Evolutionary conservation across 2,329 filamentous ascomycete genomes (phyloP).

Genomic region (Kalaharituber pfeilii): DNA sequence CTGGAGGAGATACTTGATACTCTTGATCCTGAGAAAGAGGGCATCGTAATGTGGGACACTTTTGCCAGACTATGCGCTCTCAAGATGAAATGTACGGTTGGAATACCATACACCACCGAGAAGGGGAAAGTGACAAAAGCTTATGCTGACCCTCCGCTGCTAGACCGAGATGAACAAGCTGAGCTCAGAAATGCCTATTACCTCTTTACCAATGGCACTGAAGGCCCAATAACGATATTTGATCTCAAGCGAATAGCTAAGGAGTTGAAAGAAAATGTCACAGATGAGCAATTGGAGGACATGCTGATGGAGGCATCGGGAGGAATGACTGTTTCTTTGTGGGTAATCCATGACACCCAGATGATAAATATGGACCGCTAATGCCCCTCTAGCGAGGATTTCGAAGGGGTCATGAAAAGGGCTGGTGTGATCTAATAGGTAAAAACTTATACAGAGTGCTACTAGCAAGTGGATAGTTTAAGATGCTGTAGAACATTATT

Average conservation of each 20-base stretch:
- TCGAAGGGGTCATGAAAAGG: slow-evolving; percentile 67
- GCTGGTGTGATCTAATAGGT: slow-evolving; percentile 63
- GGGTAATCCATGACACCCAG: slow-evolving; percentile 4
- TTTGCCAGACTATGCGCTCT: slow-evolving; percentile 82
- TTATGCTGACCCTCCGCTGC: no score
- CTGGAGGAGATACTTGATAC: slow-evolving; percentile 59
- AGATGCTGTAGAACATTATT: not conserved
- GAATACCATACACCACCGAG: not conserved
- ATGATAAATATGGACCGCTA: not conserved
- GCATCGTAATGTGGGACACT: slow-evolving; percentile 58
- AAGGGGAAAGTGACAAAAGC: not conserved
- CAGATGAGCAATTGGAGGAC: slow-evolving; percentile 67
- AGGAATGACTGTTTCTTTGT: slow-evolving; percentile 48
- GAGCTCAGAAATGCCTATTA: slow-evolving; percentile 70
- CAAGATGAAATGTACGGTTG: slow-evolving; percentile 47
- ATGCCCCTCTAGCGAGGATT: slow-evolving; percentile 44
- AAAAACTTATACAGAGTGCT: no score
- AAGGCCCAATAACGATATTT: slow-evolving; percentile 55
- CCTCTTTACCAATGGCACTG: slow-evolving; percentile 50
- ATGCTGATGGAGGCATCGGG: slow-evolving; percentile 92
- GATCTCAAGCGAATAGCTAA: slow-evolving; percentile 65
- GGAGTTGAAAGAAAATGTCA: slow-evolving; percentile 66
- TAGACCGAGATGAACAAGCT: slow-evolving; percentile 37
- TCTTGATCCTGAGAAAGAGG: slow-evolving; percentile 66
- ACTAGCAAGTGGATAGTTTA: no score